phyloP scores from a whole-genome alignment of 2,329 filamentous ascomycete species.

The Pezicula carpinea region DNA sequence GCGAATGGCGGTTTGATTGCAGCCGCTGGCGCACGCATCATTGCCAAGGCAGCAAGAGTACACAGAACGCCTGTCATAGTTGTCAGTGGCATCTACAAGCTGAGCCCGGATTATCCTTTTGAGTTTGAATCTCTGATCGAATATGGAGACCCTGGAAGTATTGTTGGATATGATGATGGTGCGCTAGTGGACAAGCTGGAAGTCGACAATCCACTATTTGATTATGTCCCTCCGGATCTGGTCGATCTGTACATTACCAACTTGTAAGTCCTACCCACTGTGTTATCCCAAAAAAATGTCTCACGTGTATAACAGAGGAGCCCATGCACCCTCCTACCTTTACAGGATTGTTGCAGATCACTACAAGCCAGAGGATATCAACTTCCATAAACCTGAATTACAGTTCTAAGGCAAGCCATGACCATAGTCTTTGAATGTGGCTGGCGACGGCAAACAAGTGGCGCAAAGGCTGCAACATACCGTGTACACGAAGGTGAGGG shows the following conservation, averaged over 20 bases:
- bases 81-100: conserved; percentile 86
- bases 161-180: conserved; percentile 75
- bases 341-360: conserved; percentile 71
- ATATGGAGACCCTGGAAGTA: conserved; percentile 74
- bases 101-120: conserved; percentile 85
- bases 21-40: conserved; percentile 75
- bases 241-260: conserved; percentile 86
- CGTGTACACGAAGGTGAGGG: too few species aligned
- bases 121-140: conserved; percentile 79
- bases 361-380: conserved; percentile 69
- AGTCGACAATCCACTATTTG: conserved; percentile 73
- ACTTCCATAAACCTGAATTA: conserved; percentile 42
- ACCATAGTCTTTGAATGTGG: not conserved
- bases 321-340: conserved; percentile 67
- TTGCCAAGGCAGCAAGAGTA: conserved; percentile 79
- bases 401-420: conserved; percentile 14
- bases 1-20: conserved; percentile 84
- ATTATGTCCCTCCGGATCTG: conserved; percentile 73
- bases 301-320: conserved; percentile 42
- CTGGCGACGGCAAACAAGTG: too few species aligned
- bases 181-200: conserved; percentile 73
- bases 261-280: conserved; percentile 47
- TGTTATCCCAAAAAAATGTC: conserved; percentile 18
- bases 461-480: too few species aligned
- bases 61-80: conserved; percentile 83